phyloP scores from a whole-genome alignment of 23 red algal species.

The Pyropia yezoensis region DNA sequence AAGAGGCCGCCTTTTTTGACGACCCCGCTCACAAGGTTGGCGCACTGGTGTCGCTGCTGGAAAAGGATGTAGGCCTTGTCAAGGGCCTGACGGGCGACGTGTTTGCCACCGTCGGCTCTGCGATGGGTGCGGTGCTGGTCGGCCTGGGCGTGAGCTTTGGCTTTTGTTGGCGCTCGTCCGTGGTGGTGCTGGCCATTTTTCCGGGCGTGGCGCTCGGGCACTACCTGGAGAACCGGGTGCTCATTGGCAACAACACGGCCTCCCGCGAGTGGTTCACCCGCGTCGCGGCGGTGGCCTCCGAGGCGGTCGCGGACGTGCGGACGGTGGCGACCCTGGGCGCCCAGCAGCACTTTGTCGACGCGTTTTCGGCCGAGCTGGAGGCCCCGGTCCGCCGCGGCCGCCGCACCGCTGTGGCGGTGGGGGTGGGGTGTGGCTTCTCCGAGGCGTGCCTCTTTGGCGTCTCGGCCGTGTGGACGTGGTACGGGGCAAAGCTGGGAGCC shows the following conservation, averaged over 20 bases:
- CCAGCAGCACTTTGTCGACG: conserved; percentile 50
- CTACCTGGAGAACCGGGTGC: conserved; percentile 66
- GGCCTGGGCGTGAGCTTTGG: conserved; percentile 66
- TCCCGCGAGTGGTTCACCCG: conserved; percentile 31
- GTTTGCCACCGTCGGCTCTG: conserved; percentile 20
- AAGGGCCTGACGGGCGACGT: conserved; percentile 47
- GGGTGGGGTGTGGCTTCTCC: conserved; percentile 53
- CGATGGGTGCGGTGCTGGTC: conserved; percentile 32
- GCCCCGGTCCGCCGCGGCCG: conserved; percentile 31
- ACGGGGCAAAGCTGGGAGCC: conserved; percentile 52
- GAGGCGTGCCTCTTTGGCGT: conserved; percentile 50
- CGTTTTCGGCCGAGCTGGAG: conserved; percentile 38
- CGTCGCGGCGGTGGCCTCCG: conserved; percentile 61
- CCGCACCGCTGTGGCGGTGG: conserved; percentile 29
- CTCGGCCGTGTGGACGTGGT: conserved; percentile 66
- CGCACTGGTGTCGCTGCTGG: conserved; percentile 47
- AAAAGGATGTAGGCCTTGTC: conserved; percentile 37
- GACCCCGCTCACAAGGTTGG: conserved; percentile 41
- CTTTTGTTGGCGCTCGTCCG: conserved; percentile 48
- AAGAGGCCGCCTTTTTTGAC: conserved; percentile 89
- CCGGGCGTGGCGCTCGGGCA: conserved; percentile 67
- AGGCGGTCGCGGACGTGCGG: conserved; percentile 77
- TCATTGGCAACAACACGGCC: conserved; percentile 79
- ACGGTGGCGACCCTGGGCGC: conserved; percentile 64
- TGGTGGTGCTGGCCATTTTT: conserved; percentile 60